phyloP scores from a whole-genome alignment of 2,329 filamentous ascomycete species.

The Cercospora berteroae region DNA sequence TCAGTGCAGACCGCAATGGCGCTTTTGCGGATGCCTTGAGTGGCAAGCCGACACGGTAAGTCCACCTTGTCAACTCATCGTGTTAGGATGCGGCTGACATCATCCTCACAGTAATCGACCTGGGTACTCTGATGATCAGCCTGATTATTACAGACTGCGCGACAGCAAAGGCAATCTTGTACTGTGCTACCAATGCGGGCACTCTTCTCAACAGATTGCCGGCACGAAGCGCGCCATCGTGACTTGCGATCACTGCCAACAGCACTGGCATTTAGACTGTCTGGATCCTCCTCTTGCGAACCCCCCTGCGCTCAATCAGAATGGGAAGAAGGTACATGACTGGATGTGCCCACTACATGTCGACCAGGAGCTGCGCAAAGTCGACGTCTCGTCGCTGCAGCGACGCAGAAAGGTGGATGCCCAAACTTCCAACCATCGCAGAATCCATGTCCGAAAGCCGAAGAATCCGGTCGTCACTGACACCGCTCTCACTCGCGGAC shows the following conservation, averaged over 20 bases:
- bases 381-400: conserved; percentile 45
- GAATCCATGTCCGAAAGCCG: conserved; percentile 50
- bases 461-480: conserved; percentile 51
- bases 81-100: conserved; percentile 1
- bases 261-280: conserved; percentile 91
- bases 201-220: conserved; percentile 49
- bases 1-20: conserved; percentile 71
- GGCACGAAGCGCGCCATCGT: conserved; percentile 69
- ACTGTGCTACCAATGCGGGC: conserved; percentile 73
- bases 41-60: conserved; percentile 58
- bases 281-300: conserved; percentile 78
- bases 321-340: conserved; percentile 60
- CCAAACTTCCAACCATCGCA: conserved; percentile 31
- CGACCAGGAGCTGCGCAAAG: conserved; percentile 66
- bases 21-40: conserved; percentile 71
- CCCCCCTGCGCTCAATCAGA: conserved; percentile 60
- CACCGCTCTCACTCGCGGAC: conserved; percentile 58
- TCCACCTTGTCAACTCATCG: not conserved
- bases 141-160: conserved; percentile 43
- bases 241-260: conserved; percentile 77
- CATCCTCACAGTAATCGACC: conserved; percentile 26
- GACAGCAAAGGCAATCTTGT: conserved; percentile 72
- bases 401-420: conserved; percentile 46
- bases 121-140: conserved; percentile 47
- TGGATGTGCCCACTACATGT: conserved; percentile 90